A percentile compares a stretch with the other conserved stretches of the same genome.
These are phyloP conservation scores for Pythium apleroticum DNA, from an alignment of 352 stramenopile species.

Conservation along the genomic window DNA sequence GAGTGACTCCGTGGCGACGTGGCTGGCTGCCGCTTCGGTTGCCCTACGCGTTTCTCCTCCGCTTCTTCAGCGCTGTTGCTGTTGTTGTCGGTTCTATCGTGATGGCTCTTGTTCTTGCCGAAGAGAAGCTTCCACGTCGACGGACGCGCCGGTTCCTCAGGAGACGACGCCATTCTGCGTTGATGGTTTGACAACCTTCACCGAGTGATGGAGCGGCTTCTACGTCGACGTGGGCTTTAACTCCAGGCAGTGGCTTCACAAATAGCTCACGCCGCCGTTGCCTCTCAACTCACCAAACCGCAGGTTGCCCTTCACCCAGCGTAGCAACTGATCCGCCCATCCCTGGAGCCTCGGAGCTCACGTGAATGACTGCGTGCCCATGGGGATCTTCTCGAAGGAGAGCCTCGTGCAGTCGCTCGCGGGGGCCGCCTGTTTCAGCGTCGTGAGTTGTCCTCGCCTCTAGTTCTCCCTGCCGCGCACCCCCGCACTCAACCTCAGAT, in stretches of 20 bases:
- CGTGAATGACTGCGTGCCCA: not conserved
- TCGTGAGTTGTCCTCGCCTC: constrained; percentile 29
- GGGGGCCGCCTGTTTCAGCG: constrained; percentile 56
- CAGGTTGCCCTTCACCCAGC: not conserved
- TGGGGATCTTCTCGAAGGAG: constrained; percentile 60
- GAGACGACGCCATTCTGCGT: constrained; percentile 28
- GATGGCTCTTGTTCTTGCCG: constrained; percentile 35
- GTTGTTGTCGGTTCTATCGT: not conserved
- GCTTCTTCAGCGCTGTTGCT: constrained; percentile 9
- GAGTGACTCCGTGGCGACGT: constrained; percentile 4
- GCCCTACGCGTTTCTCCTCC: not conserved
- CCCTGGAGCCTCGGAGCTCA: not conserved
- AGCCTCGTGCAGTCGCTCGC: constrained; percentile 62
- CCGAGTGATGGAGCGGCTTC: not conserved
- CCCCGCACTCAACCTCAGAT: not conserved
- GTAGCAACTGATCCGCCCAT: not conserved
- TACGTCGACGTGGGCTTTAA: not conserved
- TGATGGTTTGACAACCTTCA: not conserved
- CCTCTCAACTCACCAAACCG: not conserved
- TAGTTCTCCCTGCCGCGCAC: not conserved
- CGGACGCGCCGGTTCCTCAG: constrained; percentile 21
- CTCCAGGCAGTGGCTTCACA: not conserved
- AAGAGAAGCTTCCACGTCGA: constrained; percentile 69
- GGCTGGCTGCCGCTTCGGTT: not conserved
- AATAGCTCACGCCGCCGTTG: not conserved